These are phyloP conservation scores for Trichoderma polysporum DNA, from an alignment of 2,329 filamentous ascomycete genomes.

Conservation along the genomic window DNA sequence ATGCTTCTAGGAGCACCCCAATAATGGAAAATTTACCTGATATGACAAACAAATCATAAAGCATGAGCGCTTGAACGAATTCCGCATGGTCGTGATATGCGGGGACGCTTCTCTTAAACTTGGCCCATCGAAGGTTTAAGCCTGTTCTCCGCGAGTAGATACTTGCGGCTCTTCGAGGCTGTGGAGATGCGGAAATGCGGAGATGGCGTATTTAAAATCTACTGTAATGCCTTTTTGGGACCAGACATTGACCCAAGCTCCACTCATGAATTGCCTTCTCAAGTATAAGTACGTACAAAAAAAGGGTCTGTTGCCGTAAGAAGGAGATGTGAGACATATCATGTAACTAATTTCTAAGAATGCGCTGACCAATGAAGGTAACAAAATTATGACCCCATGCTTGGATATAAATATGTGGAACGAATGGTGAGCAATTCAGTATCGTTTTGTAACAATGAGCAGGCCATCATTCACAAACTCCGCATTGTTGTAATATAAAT, in stretches of 20 bases:
- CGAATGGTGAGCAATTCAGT: too few relatives aligned
- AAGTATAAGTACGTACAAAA: neutral
- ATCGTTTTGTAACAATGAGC: neutral
- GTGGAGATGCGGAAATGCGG: neutral
- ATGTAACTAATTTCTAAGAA: neutral
- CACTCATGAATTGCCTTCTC: neutral
- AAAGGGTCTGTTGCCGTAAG: neutral
- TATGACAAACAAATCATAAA: too few relatives aligned
- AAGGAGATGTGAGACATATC: neutral
- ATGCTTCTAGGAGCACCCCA: too few relatives aligned
- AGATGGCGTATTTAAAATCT: neutral
- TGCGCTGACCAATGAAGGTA: too few relatives aligned
- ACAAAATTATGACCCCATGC: neutral
- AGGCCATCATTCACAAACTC: neutral
- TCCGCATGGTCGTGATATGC: neutral
- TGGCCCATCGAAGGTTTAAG: neutral
- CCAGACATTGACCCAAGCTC: neutral
- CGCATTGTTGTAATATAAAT: neutral
- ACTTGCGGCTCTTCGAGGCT: neutral
- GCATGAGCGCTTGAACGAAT: neutral
- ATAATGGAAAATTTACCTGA: too few relatives aligned
- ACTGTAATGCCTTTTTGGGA: neutral
- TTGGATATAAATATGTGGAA: neutral
- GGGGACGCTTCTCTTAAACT: neutral
- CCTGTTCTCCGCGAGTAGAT: neutral